Percentiles rank a stretch among this genome's conserved stretches.
Evolutionary conservation across 1,139 yeast species (phyloP).

Genomic region (Wickerhamomyces sp.): DNA sequence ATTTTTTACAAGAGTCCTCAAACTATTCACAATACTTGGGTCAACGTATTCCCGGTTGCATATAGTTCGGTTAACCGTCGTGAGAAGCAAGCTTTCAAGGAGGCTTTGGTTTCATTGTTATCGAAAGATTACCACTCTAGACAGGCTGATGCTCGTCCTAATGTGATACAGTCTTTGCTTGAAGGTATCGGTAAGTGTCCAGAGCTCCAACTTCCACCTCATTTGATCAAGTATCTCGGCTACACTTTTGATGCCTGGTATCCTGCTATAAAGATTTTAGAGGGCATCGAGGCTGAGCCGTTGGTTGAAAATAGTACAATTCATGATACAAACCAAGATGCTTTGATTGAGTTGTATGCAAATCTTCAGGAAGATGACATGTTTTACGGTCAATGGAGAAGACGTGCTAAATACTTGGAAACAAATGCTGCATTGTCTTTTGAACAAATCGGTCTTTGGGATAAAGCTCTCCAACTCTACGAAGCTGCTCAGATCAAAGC

Average conservation of each 20-base stretch:
- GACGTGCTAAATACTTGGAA: constrained; percentile 89
- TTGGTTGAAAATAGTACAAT: constrained; percentile 68
- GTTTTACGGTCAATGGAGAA: constrained; percentile 97
- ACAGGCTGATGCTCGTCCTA: constrained; percentile 82
- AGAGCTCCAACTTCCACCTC: constrained; percentile 86
- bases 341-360: constrained; percentile 83
- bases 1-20: constrained; percentile 79
- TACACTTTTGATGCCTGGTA: constrained; percentile 90
- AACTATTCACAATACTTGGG: constrained; percentile 82
- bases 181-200: constrained; percentile 77
- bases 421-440: constrained; percentile 89
- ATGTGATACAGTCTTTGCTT: constrained; percentile 77
- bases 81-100: constrained; percentile 78
- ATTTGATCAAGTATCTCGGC: constrained; percentile 84
- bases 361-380: constrained; percentile 89
- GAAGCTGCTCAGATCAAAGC: constrained; percentile 99
- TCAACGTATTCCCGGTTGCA: constrained; percentile 74
- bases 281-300: constrained; percentile 65
- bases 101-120: constrained; percentile 69
- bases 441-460: constrained; percentile 96
- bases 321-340: constrained; percentile 84
- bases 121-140: constrained; percentile 90
- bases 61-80: constrained; percentile 69
- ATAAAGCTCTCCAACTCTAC: constrained; percentile 85
- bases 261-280: constrained; percentile 77